These are phyloP conservation scores for Cicer judaicum DNA, from an alignment of 306 rosid genomes.

Conservation along the genomic window DNA sequence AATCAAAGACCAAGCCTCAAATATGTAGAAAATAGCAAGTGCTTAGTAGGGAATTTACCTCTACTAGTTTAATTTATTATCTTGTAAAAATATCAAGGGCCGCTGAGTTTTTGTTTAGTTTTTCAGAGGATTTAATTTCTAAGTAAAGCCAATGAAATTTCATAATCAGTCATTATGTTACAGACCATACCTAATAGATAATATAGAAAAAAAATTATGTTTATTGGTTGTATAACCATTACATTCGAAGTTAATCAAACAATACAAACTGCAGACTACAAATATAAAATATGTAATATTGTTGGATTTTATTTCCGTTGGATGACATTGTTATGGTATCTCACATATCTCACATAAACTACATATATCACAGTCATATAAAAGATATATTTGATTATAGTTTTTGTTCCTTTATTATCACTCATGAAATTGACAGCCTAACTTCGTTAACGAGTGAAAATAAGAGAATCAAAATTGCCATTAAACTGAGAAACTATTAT, in stretches of 20 bases:
- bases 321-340: slow-evolving; percentile 13
- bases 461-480: neutral
- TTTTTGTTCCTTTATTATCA: too few species aligned
- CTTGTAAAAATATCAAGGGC: neutral
- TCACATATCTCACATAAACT: slow-evolving; percentile 32
- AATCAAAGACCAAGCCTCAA: neutral
- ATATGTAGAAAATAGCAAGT: neutral
- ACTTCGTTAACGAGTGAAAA: too few species aligned
- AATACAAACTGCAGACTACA: neutral
- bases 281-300: slow-evolving; percentile 1
- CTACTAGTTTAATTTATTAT: neutral
- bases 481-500: neutral
- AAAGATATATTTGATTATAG: neutral
- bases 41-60: neutral
- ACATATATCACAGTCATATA: slow-evolving; percentile 41
- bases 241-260: neutral
- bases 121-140: too few species aligned
- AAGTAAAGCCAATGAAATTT: neutral
- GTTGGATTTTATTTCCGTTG: slow-evolving; percentile 3
- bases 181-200: neutral
- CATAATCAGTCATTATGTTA: neutral
- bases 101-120: too few species aligned
- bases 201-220: neutral
- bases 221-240: neutral
- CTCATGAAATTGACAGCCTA: too few species aligned